A percentile compares a stretch with the other conserved stretches of the same genome.
Evolutionary conservation across 78 protist species (phyloP).

Genomic region (Parvularia atlantis): DNA sequence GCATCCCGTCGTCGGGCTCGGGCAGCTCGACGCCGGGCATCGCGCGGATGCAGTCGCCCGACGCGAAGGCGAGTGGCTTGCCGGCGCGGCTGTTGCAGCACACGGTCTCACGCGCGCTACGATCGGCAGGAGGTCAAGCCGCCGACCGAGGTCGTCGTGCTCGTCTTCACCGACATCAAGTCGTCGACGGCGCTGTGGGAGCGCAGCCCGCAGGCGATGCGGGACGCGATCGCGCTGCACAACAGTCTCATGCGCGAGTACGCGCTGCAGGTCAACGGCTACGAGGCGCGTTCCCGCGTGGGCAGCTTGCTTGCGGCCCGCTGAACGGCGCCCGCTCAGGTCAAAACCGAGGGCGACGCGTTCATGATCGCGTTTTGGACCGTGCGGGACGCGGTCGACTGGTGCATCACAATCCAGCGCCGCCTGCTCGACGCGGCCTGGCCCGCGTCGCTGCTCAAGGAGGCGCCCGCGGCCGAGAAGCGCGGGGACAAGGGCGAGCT

Average conservation of each 20-base stretch:
- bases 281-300: too few relatives aligned
- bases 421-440: constrained; percentile 19
- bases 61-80: too few relatives aligned
- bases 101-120: too few relatives aligned
- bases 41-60: too few relatives aligned
- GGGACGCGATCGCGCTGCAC: neutral
- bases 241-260: neutral
- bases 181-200: constrained; percentile 14
- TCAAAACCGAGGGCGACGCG: constrained; percentile 44
- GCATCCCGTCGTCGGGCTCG: too few relatives aligned
- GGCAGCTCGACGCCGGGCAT: too few relatives aligned
- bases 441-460: constrained; percentile 37
- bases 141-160: neutral
- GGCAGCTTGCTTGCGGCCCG: too few relatives aligned
- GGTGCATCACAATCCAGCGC: constrained; percentile 20
- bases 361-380: constrained; percentile 55
- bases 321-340: too few relatives aligned
- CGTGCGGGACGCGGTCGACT: neutral
- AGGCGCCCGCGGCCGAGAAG: neutral
- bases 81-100: too few relatives aligned
- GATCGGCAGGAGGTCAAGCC: too few relatives aligned
- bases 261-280: neutral
- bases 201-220: neutral
- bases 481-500: neutral
- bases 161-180: constrained; percentile 12